phyloP scores from a whole-genome alignment of 768 basidiomycete genomes.

The Amyloporia xantha region DNA sequence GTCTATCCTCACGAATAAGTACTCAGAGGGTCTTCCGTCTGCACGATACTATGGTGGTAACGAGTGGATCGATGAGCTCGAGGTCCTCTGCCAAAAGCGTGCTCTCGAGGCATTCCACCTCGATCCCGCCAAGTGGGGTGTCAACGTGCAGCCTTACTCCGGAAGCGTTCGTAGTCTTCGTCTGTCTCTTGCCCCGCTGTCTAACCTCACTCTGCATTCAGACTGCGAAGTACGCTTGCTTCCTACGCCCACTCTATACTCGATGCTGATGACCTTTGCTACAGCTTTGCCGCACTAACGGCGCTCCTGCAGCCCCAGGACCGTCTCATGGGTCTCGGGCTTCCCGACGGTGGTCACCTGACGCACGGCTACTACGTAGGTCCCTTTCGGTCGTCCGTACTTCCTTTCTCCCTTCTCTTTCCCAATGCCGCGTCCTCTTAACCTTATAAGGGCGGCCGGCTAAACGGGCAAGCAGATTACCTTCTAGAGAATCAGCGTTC shows the following conservation, averaged over 20 bases:
- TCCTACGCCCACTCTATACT: slow-evolving; percentile 7
- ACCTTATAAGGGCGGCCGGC: no score
- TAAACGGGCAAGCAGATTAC: no score
- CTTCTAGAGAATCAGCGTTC: no score
- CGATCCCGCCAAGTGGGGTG: slow-evolving; percentile 89
- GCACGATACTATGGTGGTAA: slow-evolving; percentile 98
- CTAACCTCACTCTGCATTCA: slow-evolving; percentile 27
- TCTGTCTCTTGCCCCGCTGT: neutral
- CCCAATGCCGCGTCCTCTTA: neutral
- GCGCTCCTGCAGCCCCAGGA: slow-evolving; percentile 96
- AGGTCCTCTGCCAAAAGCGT: slow-evolving; percentile 89
- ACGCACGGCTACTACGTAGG: slow-evolving; percentile 95
- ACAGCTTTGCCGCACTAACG: slow-evolving; percentile 92
- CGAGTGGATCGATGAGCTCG: slow-evolving; percentile 96
- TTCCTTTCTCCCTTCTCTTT: slow-evolving; percentile 2
- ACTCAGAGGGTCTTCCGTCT: slow-evolving; percentile 98
- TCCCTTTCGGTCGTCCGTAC: slow-evolving; percentile 11
- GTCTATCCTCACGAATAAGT: slow-evolving; percentile 98
- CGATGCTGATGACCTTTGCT: slow-evolving; percentile 11
- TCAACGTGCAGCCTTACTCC: slow-evolving; percentile 99
- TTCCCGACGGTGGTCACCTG: slow-evolving; percentile 95
- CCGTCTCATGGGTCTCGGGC: slow-evolving; percentile 96
- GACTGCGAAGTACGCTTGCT: slow-evolving; percentile 84
- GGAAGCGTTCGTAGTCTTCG: slow-evolving; percentile 58
- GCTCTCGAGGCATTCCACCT: slow-evolving; percentile 95